Percentiles rank a stretch among this genome's conserved stretches.
phyloP scores from a whole-genome alignment of 1,284 basidiomycete genomes.

The Rhizoctonia solani region DNA sequence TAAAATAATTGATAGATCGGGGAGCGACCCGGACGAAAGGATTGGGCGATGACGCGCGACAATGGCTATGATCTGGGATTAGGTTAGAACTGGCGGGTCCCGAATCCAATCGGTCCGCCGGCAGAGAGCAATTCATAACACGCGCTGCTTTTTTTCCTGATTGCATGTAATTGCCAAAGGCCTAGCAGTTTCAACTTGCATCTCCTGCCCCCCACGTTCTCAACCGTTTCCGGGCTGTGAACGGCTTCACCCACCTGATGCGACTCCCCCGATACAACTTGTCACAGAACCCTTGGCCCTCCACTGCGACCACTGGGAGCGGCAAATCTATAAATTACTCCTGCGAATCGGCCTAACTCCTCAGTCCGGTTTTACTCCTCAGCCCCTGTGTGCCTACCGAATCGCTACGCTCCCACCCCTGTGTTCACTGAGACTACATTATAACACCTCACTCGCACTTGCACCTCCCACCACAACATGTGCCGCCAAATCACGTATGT shows the following conservation, averaged over 20 bases:
- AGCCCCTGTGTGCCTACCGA: not conserved
- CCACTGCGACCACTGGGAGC: not conserved
- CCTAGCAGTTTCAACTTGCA: not conserved
- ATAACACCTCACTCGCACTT: not conserved
- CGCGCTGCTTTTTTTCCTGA: not conserved
- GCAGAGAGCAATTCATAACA: not conserved
- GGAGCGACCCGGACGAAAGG: not conserved
- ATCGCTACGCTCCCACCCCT: not conserved
- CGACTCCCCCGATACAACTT: not conserved
- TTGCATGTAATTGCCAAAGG: not conserved
- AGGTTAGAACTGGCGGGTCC: conserved; percentile 5
- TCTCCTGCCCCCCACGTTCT: conserved; percentile 7
- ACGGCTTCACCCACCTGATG: not conserved
- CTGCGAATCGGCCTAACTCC: not conserved
- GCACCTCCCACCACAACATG: conserved; percentile 15
- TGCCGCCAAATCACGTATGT: conserved; percentile 40
- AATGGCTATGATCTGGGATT: not conserved
- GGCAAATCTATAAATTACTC: conserved; percentile 8
- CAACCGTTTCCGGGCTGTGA: conserved; percentile 1
- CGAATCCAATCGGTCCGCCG: conserved; percentile 14
- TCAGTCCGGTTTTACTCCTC: conserved; percentile 10
- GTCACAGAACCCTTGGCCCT: conserved; percentile 10
- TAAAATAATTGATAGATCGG: conserved; percentile 12
- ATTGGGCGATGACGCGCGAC: conserved; percentile 14
- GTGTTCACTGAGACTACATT: not conserved